Evolutionary conservation across 139 green algal species (phyloP).

Genomic region (Micractinium conductrix): DNA sequence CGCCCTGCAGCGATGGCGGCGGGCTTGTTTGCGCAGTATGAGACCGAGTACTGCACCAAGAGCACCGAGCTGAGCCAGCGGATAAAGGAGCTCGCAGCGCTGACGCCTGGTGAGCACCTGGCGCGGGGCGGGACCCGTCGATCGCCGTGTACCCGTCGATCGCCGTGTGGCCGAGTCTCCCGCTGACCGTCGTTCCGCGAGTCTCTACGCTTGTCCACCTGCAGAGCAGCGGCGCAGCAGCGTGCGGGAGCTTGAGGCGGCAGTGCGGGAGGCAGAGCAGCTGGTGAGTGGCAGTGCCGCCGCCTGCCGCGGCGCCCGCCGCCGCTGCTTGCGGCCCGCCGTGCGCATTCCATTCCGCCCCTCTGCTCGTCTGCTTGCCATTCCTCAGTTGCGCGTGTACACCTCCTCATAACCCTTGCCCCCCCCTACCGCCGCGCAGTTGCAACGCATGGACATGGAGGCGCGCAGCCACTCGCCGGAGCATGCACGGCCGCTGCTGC

Average conservation of each 20-base stretch:
- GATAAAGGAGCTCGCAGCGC: conserved; percentile 51
- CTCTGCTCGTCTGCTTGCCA: background rate
- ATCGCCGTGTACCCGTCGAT: background rate
- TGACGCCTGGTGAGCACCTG: conserved; percentile 61
- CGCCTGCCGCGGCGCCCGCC: background rate
- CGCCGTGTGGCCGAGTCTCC: background rate
- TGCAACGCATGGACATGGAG: conserved; percentile 98
- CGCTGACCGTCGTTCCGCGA: background rate
- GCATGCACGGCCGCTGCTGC: conserved; percentile 62
- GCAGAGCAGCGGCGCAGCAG: conserved; percentile 74
- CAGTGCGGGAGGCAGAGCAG: conserved; percentile 83
- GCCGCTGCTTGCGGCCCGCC: background rate
- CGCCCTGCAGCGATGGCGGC: background rate
- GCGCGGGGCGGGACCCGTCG: background rate
- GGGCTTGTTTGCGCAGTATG: conserved; percentile 80
- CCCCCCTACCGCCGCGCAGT: conserved; percentile 49
- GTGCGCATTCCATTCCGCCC: background rate
- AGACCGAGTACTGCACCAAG: conserved; percentile 86
- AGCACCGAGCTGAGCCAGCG: conserved; percentile 74
- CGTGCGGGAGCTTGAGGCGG: conserved; percentile 75
- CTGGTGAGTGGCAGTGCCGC: conserved; percentile 61
- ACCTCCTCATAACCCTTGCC: background rate
- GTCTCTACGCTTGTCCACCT: background rate
- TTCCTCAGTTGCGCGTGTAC: too few relatives aligned
- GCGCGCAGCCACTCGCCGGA: conserved; percentile 81